Base-by-base conservation (phyloP, 2,329 filamentous ascomycete genomes). In the Lizonia empirigonia region DNA sequence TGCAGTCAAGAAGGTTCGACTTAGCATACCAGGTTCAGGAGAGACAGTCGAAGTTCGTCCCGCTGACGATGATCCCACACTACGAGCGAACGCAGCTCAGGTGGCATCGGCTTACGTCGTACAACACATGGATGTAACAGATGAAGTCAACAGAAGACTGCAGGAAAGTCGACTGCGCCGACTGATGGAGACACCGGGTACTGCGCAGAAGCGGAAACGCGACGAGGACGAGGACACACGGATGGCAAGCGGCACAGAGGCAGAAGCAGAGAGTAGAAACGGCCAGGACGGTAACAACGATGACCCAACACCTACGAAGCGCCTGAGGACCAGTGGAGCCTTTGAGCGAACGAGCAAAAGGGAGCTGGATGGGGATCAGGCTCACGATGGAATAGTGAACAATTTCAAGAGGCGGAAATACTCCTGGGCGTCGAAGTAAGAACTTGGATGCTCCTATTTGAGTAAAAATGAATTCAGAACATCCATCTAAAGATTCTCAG, bases 201-300 rank as follows among this genome's bases (percentile, higher is more conserved):
- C 67, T 12, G 59, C 68, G n/a, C 65, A 69, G 39, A 71, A 71
- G 50, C 64, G 69, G 32, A 71, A 71, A 53, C 65, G 60, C 40
- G 54, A 67, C 38, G 60, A 57, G 4, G 61, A 65, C 18, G 67
- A 64, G 24, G 60, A 59, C 9, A 50, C 56, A 4, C 55, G 33
- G 13, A 55, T 59, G 49, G 64, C 55, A 9, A 60, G 52, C 19
- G 50, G 56, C 3, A 54, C 39, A 15, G 62, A 61, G 2, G 48
- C 44, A 8, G 65, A 63, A 10, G 52, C 56, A 15, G 56, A 59
- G 13, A 35, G 40, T 40, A 35, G 50, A 32, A 50, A 53, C 16
- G 59, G 62, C 44, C 46, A 46, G 18, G 55, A 62, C 24, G 60
- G 57, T 37, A 35, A 27, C n/a, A 41, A 33, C 6, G 39, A 39